phyloP scores from a whole-genome alignment of 208 protist species.

The Leishmania aethiopica region DNA sequence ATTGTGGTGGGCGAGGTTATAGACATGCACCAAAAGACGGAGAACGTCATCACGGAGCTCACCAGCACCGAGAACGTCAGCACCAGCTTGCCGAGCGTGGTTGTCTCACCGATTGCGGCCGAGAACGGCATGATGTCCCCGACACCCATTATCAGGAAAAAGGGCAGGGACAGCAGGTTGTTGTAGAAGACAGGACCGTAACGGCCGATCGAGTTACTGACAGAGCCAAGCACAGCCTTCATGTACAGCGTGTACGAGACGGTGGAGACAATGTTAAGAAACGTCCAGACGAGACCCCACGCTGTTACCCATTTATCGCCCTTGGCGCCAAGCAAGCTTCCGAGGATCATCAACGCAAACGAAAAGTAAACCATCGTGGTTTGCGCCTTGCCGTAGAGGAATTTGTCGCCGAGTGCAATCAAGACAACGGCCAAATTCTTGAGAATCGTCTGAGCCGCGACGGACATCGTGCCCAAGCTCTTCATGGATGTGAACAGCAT shows the following conservation, averaged over 20 bases:
- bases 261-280: slow-evolving; percentile 73
- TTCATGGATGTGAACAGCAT: slow-evolving; percentile 90
- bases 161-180: slow-evolving; percentile 83
- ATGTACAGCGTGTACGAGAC: slow-evolving; percentile 90
- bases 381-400: slow-evolving; percentile 64
- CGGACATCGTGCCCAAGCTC: slow-evolving; percentile 81
- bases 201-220: slow-evolving; percentile 63
- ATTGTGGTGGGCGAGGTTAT: slow-evolving; percentile 91
- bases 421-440: slow-evolving; percentile 85
- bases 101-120: slow-evolving; percentile 12
- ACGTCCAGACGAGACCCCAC: slow-evolving; percentile 81
- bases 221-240: slow-evolving; percentile 56
- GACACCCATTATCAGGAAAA: slow-evolving; percentile 46
- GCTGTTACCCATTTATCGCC: slow-evolving; percentile 84
- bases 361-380: slow-evolving; percentile 49
- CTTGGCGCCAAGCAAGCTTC: slow-evolving; percentile 57
- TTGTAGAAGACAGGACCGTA: slow-evolving; percentile 91
- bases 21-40: slow-evolving; percentile 90
- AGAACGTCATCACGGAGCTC: slow-evolving; percentile 82
- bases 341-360: slow-evolving; percentile 66
- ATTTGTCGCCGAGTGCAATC: slow-evolving; percentile 79
- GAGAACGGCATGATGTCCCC: slow-evolving; percentile 21
- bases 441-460: slow-evolving; percentile 84
- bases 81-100: slow-evolving; percentile 25
- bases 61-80: slow-evolving; percentile 56